A percentile compares a stretch with the other conserved stretches of the same genome.
Evolutionary conservation across 352 stramenopile genomes (phyloP).

Genomic region (Phytophthora idaei): DNA sequence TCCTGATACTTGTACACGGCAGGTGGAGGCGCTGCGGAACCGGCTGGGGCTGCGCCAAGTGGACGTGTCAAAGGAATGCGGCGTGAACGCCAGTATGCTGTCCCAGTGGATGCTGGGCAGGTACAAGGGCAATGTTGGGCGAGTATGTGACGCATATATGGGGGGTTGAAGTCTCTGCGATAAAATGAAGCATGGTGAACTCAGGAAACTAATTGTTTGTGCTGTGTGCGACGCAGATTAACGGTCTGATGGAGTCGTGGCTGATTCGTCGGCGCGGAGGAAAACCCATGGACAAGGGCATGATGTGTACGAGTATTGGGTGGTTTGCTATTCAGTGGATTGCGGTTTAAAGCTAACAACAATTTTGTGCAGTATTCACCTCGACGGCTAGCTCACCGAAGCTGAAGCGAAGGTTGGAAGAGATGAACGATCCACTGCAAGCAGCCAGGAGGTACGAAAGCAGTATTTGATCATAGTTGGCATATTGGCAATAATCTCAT

Average conservation of each 20-base stretch:
- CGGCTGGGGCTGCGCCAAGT: constrained; percentile 76
- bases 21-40: constrained; percentile 82
- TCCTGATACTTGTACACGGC: constrained; percentile 4
- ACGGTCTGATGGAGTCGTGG: constrained; percentile 87
- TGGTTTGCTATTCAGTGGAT: neutral
- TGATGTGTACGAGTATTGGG: constrained; percentile 45
- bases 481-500: neutral
- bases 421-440: constrained; percentile 51
- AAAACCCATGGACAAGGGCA: constrained; percentile 81
- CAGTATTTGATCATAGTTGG: neutral
- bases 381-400: constrained; percentile 68
- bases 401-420: constrained; percentile 69
- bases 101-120: constrained; percentile 88
- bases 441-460: constrained; percentile 44
- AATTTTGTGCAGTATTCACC: constrained; percentile 42
- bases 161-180: neutral
- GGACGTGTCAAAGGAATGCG: constrained; percentile 86
- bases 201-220: constrained; percentile 4
- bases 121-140: constrained; percentile 85
- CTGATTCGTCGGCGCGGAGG: constrained; percentile 79
- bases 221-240: constrained; percentile 53
- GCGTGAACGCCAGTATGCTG: constrained; percentile 86
- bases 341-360: neutral
- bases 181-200: neutral
- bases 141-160: constrained; percentile 41